A percentile compares a stretch with the other conserved stretches of the same genome.
Evolutionary conservation across 73 alveolate species (phyloP).

Genomic region (Tetrahymena thermophila): DNA sequence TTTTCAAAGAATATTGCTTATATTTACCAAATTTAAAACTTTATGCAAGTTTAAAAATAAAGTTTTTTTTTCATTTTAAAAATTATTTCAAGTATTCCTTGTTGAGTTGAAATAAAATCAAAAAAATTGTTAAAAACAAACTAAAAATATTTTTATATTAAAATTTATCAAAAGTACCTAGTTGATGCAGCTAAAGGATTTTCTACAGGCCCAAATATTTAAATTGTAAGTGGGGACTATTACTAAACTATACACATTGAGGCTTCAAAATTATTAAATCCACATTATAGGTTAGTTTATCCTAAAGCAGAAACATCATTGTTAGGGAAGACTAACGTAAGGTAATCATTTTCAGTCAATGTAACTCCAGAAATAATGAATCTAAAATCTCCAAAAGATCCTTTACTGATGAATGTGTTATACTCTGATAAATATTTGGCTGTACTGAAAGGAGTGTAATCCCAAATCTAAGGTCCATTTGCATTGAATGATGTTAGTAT

Average conservation of each 20-base stretch:
- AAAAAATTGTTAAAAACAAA: too few species aligned
- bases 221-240: background rate
- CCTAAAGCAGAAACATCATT: background rate
- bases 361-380: background rate
- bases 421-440: background rate
- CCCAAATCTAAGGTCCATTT: background rate
- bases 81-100: too few species aligned
- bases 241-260: background rate
- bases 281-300: background rate
- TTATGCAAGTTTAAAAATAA: too few species aligned
- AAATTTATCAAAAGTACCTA: background rate
- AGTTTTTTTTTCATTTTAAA: too few species aligned
- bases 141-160: too few species aligned
- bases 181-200: background rate
- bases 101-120: too few species aligned
- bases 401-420: background rate
- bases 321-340: background rate
- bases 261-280: background rate
- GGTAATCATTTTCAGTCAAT: background rate
- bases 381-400: background rate
- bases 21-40: too few species aligned
- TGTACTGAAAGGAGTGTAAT: background rate
- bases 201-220: background rate
- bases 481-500: background rate
- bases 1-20: too few species aligned